Base-by-base conservation (phyloP, 768 basidiomycete genomes). In the Harrya chromipes region DNA sequence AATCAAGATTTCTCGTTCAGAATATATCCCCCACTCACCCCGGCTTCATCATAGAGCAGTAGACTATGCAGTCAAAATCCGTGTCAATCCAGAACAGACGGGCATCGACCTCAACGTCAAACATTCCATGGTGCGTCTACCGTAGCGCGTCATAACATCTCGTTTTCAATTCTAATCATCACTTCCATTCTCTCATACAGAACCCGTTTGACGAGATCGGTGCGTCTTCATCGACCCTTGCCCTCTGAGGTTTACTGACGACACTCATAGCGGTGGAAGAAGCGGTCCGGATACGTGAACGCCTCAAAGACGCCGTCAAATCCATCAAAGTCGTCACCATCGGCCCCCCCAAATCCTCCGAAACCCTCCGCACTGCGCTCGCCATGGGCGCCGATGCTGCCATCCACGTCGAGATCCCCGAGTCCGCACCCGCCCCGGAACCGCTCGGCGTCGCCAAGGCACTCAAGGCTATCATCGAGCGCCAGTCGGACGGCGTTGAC, bases 141-240 rank as follows among this genome's bases (percentile, higher is more conserved):
- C 12, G 33, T 14, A 11, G 31, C 12, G 8, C 26, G 8, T 27
- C 12, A 29, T 13, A 3, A 1, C 14, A 33, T 16, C 33, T 33
- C 16, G 3, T 16, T 16, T 9, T 16, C 6, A 16, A 5, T 3
- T 33, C 33, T 14, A 13, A 31, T 11, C 31, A 12, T 14, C 31
- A 1, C 33, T 14, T 16, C 16, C 36, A 20, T 29, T 8, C 11
- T n/a, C 38, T 10, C 19, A 34, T 13, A 48, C 61, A 97, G 94
- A 98, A 98, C 70, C 95, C 97, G 0, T 98, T 97, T 62, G 95
- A 98, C 67, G 97, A 99, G 73, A 98, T 98, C 64, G 95, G 94
- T 94, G 48, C n/a, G 54, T 50, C 12, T 13, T 13, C 13, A 6
- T 34, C 21, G 39, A 13, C 13, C n/a, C 19, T 35, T 23, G 10